Conservation (phyloP, 352 stramenopile species). For the Pythium grandisporangium region DNA sequence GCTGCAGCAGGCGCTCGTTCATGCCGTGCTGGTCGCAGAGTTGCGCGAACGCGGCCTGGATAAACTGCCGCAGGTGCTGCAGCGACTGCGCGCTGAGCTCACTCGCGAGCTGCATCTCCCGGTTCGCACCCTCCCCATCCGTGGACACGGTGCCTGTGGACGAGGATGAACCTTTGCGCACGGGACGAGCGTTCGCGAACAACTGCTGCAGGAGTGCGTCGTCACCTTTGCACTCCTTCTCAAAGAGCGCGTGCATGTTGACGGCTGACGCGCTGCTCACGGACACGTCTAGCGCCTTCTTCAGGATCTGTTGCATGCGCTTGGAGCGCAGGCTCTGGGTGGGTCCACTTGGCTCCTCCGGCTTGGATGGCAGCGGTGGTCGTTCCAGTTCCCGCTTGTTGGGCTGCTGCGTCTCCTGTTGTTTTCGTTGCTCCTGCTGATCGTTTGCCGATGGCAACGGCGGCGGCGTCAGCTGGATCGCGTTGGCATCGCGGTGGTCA, state of each 20-base stretch:
- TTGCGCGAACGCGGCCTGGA: slow-evolving; percentile 42
- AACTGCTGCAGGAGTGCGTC: slow-evolving; percentile 40
- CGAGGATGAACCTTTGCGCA: background rate
- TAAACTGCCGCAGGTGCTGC: slow-evolving; percentile 36
- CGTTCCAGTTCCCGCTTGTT: no score
- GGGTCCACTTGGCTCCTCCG: no score
- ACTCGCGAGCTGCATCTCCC: slow-evolving; percentile 20
- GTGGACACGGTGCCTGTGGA: background rate
- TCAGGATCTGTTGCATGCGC: slow-evolving; percentile 49
- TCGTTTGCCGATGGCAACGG: no score
- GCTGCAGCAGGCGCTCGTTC: slow-evolving; percentile 30
- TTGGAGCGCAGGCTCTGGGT: slow-evolving; percentile 34
- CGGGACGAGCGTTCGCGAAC: slow-evolving; percentile 24
- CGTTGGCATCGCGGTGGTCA: no score
- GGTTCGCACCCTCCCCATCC: no score
- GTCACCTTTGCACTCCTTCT: slow-evolving; percentile 37
- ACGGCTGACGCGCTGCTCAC: slow-evolving; percentile 34
- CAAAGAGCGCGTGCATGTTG: slow-evolving; percentile 35
- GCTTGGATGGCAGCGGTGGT: slow-evolving; percentile 7
- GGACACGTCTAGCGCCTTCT: slow-evolving; percentile 58
- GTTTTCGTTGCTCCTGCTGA: no score
- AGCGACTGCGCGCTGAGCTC: slow-evolving; percentile 43
- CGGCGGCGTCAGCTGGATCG: no score
- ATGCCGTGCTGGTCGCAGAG: slow-evolving; percentile 40
- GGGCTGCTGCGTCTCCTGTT: no score